These are phyloP conservation scores for Sicyos baderoa DNA, from an alignment of 306 rosid genomes.

Conservation along the genomic window DNA sequence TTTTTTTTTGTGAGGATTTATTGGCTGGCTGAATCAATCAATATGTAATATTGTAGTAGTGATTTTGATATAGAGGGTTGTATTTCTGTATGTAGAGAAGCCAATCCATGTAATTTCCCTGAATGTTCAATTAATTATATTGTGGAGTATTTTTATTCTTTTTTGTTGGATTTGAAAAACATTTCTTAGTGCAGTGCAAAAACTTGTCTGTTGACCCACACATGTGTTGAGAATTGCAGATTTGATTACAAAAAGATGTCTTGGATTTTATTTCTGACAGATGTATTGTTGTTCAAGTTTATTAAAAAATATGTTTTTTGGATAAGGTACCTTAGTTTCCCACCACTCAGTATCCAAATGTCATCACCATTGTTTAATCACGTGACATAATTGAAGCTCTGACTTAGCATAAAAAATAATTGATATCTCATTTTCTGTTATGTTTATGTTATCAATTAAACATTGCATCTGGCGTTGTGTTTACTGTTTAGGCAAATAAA, in stretches of 20 bases:
- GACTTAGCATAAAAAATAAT: no score
- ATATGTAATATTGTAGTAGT: neutral
- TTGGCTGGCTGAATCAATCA: neutral
- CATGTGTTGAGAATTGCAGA: neutral
- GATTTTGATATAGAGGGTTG: neutral
- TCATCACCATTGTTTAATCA: neutral
- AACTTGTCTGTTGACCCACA: neutral
- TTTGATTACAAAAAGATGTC: neutral
- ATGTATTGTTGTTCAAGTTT: slow-evolving; percentile 6
- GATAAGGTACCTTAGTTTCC: slow-evolving; percentile 10
- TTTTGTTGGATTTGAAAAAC: neutral
- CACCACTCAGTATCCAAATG: neutral
- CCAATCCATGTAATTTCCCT: neutral
- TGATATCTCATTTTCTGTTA: no score
- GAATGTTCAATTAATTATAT: neutral
- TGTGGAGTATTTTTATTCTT: neutral
- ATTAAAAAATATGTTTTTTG: neutral
- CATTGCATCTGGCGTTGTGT: no score
- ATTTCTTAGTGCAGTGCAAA: neutral
- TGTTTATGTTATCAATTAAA: no score
- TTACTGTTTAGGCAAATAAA: no score
- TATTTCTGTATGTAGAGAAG: neutral
- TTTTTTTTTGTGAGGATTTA: slow-evolving; percentile 1
- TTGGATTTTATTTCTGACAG: neutral
- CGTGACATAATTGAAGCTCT: no score